Percentiles rank a stretch among this genome's conserved stretches.
These are phyloP conservation scores for Rubroboletus pulcherrimus DNA, from an alignment of 768 basidiomycete species.

Conservation along the genomic window DNA sequence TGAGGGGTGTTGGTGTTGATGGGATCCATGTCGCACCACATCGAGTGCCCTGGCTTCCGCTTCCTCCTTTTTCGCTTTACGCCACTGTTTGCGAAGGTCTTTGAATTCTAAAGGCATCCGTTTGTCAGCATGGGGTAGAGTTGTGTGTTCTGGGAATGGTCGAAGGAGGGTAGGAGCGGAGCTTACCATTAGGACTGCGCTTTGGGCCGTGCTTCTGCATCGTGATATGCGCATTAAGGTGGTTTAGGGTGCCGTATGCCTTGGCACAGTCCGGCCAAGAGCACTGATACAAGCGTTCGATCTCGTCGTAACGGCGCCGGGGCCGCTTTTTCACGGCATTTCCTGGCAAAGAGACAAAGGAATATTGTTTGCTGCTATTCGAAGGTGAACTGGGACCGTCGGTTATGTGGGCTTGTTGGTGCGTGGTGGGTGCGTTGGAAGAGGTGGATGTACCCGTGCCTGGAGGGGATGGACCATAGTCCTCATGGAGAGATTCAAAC, in stretches of 20 bases:
- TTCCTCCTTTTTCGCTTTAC: constrained; percentile 84
- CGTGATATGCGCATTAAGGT: constrained; percentile 96
- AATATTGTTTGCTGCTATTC: constrained; percentile 67
- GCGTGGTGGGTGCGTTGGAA: constrained; percentile 37
- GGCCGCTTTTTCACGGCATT: constrained; percentile 81
- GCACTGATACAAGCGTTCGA: constrained; percentile 89
- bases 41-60: constrained; percentile 26
- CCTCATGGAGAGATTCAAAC: constrained; percentile 45
- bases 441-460: constrained; percentile 60
- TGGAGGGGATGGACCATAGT: constrained; percentile 60
- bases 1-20: constrained; percentile 15
- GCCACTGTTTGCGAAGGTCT: constrained; percentile 94
- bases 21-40: constrained; percentile 13
- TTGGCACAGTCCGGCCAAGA: constrained; percentile 76
- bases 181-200: constrained; percentile 83
- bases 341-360: constrained; percentile 77
- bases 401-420: constrained; percentile 19
- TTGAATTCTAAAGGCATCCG: constrained; percentile 74
- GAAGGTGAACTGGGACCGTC: constrained; percentile 31
- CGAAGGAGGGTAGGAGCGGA: not conserved
- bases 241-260: constrained; percentile 92
- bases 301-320: constrained; percentile 88
- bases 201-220: constrained; percentile 96
- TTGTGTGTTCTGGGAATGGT: not conserved
- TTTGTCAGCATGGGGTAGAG: constrained; percentile 8